Conservation (phyloP, 345 rosid genomes). For the Erysimum cheiranthoides region DNA sequence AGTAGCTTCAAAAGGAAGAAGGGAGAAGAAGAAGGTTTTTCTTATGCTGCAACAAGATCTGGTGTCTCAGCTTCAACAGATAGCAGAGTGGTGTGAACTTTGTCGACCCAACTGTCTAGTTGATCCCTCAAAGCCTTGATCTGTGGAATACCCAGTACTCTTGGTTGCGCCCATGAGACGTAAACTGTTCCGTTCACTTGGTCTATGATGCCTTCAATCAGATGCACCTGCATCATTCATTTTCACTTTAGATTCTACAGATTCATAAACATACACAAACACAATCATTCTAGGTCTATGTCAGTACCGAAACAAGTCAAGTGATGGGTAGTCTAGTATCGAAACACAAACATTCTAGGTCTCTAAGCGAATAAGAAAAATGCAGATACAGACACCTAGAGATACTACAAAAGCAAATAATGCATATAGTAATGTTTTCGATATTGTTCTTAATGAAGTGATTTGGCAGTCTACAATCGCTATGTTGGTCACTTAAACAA, state of each 20-base stretch:
- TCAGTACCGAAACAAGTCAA: background rate
- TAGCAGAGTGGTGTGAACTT: conserved; percentile 78
- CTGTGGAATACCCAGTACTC: conserved; percentile 95
- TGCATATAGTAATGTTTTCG: background rate
- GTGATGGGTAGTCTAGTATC: background rate
- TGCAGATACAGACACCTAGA: conserved; percentile 17
- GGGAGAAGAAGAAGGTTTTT: background rate
- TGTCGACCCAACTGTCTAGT: conserved; percentile 80
- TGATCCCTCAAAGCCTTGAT: conserved; percentile 87
- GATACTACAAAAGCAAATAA: background rate
- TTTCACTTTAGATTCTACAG: conserved; percentile 26
- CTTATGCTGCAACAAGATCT: conserved; percentile 67
- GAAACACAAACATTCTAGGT: background rate
- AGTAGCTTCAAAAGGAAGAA: conserved; percentile 26
- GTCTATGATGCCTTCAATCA: conserved; percentile 94
- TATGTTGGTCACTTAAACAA: background rate
- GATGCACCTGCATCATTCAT: conserved; percentile 75
- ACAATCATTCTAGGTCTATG: background rate
- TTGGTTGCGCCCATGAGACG: conserved; percentile 98
- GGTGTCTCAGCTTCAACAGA: conserved; percentile 99
- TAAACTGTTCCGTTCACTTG: conserved; percentile 94
- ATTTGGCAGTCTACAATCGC: background rate
- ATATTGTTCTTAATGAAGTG: conserved; percentile 1
- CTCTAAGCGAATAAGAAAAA: background rate
- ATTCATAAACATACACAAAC: background rate